Conservation (phyloP, 2,329 filamentous ascomycete species). For the Claviceps maximensis region DNA sequence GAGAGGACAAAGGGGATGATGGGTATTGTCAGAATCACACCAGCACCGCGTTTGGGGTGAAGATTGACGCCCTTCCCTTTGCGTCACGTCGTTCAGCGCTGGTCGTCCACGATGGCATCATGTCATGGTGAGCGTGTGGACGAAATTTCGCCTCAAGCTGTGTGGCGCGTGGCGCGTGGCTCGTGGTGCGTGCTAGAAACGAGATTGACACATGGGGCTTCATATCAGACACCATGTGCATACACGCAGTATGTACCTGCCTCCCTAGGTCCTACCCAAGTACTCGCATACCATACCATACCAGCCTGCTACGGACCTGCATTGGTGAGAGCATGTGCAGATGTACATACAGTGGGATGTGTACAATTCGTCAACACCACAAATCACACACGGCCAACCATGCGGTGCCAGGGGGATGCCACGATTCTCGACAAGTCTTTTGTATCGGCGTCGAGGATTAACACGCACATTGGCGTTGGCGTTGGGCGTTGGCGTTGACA, state of each 20-base stretch:
- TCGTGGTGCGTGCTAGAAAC: neutral
- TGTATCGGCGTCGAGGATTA: neutral
- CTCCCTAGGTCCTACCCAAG: too few relatives aligned
- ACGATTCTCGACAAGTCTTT: neutral
- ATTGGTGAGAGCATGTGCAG: neutral
- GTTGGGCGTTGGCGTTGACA: too few relatives aligned
- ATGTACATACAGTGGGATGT: neutral
- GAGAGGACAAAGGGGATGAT: neutral
- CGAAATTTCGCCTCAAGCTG: neutral
- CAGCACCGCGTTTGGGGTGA: neutral
- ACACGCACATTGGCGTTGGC: too few relatives aligned
- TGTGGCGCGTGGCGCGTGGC: neutral
- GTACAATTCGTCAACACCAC: neutral
- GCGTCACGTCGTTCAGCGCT: constrained; percentile 5
- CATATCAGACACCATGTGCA: neutral
- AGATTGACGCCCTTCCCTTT: neutral
- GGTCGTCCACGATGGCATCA: constrained; percentile 6
- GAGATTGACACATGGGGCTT: neutral
- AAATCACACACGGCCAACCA: neutral
- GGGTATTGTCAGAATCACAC: neutral
- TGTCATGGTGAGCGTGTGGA: constrained; percentile 3
- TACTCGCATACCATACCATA: too few relatives aligned
- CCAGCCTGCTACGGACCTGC: too few relatives aligned
- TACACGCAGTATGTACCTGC: too few relatives aligned
- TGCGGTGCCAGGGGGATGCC: neutral